A percentile compares a stretch with the other conserved stretches of the same genome.
These are phyloP conservation scores for Cytospora leucostoma DNA, from an alignment of 2,329 filamentous ascomycete species.

Conservation along the genomic window DNA sequence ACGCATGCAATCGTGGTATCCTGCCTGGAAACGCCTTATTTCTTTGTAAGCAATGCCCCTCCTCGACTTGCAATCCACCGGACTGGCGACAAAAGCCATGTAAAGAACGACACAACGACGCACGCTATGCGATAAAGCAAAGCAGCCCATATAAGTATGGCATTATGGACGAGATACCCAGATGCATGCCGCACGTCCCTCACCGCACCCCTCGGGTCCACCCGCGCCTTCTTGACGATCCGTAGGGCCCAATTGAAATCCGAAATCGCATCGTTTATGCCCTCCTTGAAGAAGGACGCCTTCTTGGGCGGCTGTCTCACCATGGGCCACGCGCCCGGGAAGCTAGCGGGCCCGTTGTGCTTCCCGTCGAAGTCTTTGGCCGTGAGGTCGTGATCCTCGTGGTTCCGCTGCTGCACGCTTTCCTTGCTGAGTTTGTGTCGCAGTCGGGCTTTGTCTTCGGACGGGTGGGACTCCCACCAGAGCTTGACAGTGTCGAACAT, in stretches of 20 bases:
- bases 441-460: conserved; percentile 30
- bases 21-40: neutral
- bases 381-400: conserved; percentile 36
- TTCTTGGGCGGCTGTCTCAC: conserved; percentile 34
- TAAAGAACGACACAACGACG: conserved; percentile 13
- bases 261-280: conserved; percentile 26
- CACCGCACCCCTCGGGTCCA: conserved; percentile 14
- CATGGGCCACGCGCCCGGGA: conserved; percentile 34
- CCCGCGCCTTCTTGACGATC: conserved; percentile 13
- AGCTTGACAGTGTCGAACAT: conserved; percentile 67
- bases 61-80: neutral
- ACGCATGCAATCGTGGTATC: neutral
- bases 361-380: conserved; percentile 33
- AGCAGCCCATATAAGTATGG: conserved; percentile 13
- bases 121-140: conserved; percentile 14
- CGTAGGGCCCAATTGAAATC: conserved; percentile 28
- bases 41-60: neutral
- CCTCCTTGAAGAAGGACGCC: conserved; percentile 32
- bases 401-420: conserved; percentile 33
- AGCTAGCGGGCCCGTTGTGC: conserved; percentile 32
- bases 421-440: conserved; percentile 34
- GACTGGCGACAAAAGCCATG: conserved; percentile 14
- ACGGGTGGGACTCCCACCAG: conserved; percentile 47
- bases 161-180: conserved; percentile 16
- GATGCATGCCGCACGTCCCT: conserved; percentile 14